Evolutionary conservation across 1,284 basidiomycete species (phyloP).

Genomic region (Apiotrichum akiyoshidainum): DNA sequence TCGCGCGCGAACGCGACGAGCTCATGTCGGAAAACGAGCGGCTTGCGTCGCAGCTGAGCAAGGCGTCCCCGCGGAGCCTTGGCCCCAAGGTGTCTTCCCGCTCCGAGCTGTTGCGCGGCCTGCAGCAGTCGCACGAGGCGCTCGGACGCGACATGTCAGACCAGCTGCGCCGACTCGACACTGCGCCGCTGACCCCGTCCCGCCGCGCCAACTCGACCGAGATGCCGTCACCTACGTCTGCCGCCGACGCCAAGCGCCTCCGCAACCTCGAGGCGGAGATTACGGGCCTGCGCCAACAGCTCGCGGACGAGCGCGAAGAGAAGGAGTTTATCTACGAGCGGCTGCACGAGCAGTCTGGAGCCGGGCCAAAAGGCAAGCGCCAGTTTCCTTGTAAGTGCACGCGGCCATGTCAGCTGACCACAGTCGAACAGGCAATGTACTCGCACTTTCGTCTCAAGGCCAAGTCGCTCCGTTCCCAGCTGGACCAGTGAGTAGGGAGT

Average conservation of each 20-base stretch:
- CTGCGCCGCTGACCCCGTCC: conserved; percentile 25
- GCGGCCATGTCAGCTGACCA: conserved; percentile 13
- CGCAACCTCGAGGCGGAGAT: conserved; percentile 32
- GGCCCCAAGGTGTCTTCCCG: conserved; percentile 14
- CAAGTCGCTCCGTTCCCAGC: conserved; percentile 38
- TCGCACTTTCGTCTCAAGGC: conserved; percentile 43
- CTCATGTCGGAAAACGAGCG: conserved; percentile 29
- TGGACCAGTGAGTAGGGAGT: conserved; percentile 38
- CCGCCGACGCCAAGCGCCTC: background rate
- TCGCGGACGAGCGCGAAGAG: conserved; percentile 40
- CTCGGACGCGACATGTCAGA: conserved; percentile 47
- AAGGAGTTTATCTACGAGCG: conserved; percentile 38
- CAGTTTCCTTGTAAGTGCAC: conserved; percentile 21
- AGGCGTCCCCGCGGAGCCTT: background rate
- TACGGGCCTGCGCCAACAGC: conserved; percentile 30
- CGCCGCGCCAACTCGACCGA: conserved; percentile 20
- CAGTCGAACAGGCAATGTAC: conserved; percentile 38
- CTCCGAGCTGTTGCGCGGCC: conserved; percentile 41
- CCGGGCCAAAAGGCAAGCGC: conserved; percentile 19
- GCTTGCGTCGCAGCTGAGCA: conserved; percentile 25
- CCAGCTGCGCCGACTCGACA: conserved; percentile 36
- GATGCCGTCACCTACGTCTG: conserved; percentile 2
- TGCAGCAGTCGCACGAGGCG: conserved; percentile 45
- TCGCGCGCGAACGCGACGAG: conserved; percentile 30
- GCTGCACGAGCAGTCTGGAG: conserved; percentile 25